phyloP scores from a whole-genome alignment of 2,329 filamentous ascomycete genomes.

The Biscogniauxia mediterranea region DNA sequence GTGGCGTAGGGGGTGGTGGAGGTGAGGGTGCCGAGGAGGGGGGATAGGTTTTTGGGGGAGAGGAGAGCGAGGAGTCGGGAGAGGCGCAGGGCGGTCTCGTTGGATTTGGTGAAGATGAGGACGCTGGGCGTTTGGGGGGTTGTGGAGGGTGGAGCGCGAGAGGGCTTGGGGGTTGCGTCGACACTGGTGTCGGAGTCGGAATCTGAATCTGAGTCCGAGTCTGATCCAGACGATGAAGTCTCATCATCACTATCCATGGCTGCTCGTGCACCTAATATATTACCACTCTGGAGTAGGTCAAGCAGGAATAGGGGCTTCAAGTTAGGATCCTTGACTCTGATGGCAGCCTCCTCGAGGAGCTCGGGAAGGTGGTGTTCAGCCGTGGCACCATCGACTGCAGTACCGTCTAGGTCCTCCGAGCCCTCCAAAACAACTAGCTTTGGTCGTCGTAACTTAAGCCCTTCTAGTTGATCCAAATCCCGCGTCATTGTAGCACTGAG shows the following conservation, averaged over 20 bases:
- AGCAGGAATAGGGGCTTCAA: constrained; percentile 85
- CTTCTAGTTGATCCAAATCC: constrained; percentile 76
- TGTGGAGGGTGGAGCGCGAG: constrained; percentile 1
- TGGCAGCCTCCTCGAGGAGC: constrained; percentile 60
- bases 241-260: constrained; percentile 30
- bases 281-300: constrained; percentile 62
- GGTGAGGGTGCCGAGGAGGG: constrained; percentile 67
- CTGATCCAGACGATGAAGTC: constrained; percentile 35
- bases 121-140: constrained; percentile 41
- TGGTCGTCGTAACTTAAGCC: constrained; percentile 70
- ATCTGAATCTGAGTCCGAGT: constrained; percentile 36
- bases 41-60: constrained; percentile 42
- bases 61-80: constrained; percentile 73
- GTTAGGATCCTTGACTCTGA: constrained; percentile 66
- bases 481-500: constrained; percentile 90
- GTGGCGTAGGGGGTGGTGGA: constrained; percentile 73
- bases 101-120: constrained; percentile 88
- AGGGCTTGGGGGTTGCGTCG: constrained; percentile 18
- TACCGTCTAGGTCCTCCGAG: constrained; percentile 31
- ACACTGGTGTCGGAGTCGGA: constrained; percentile 22
- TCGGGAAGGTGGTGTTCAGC: constrained; percentile 58
- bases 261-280: constrained; percentile 37
- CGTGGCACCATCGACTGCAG: constrained; percentile 38
- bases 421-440: constrained; percentile 74
- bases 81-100: constrained; percentile 84